phyloP scores from a whole-genome alignment of 208 protist genomes.

The Leishmania gerbilli region DNA sequence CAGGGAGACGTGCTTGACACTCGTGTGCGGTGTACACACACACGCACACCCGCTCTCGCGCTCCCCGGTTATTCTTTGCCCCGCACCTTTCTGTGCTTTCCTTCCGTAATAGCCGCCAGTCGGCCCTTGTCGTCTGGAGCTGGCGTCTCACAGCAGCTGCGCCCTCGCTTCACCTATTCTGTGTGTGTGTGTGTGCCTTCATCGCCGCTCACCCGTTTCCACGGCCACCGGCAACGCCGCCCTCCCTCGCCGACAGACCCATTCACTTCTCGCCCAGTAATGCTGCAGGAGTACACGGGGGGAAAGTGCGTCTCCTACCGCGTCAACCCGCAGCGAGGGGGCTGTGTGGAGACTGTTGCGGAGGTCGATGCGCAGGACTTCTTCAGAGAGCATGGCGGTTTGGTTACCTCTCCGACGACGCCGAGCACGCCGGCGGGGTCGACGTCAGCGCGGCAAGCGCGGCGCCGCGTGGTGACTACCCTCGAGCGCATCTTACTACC shows the following conservation, averaged over 20 bases:
- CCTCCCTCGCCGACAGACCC: background rate
- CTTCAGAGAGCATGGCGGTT: conserved; percentile 17
- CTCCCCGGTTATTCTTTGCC: no score
- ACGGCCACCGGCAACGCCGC: background rate
- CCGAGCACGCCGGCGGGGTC: background rate
- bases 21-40: no score
- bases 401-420: background rate
- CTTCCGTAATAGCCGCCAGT: no score
- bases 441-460: background rate
- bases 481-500: conserved; percentile 52
- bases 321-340: conserved; percentile 32
- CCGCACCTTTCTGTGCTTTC: no score
- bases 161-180: no score
- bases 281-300: conserved; percentile 43
- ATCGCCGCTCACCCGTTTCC: background rate
- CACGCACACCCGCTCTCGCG: no score
- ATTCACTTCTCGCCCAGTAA: background rate
- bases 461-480: conserved; percentile 4
- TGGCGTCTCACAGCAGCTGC: no score
- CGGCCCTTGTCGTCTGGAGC: no score
- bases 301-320: conserved; percentile 29
- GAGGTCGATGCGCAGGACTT: conserved; percentile 32
- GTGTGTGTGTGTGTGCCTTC: background rate
- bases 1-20: no score
- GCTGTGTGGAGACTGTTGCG: conserved; percentile 14